Percentiles rank a stretch among this genome's conserved stretches.
Evolutionary conservation across 371 early-diverging fungal species (phyloP).

Genomic region (Hamiltosporidium magnivora): DNA sequence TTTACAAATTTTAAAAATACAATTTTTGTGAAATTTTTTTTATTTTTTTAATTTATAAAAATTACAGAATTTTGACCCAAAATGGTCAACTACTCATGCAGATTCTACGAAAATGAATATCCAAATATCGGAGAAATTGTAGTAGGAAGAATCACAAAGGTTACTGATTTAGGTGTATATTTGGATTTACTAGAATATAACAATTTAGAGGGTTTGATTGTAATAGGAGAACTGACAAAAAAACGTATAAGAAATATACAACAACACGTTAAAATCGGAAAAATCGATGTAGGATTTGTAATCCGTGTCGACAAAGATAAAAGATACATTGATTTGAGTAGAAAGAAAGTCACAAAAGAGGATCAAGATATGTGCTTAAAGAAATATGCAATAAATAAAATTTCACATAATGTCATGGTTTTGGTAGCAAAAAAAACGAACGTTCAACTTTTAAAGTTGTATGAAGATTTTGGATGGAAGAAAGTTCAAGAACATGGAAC

Average conservation of each 20-base stretch:
- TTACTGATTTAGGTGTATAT: slow-evolving; percentile 41
- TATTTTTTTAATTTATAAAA: no score
- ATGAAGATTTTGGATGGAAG: slow-evolving; percentile 44
- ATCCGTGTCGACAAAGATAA: slow-evolving; percentile 49
- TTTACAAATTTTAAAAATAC: no score
- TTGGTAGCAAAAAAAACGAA: slow-evolving; percentile 33
- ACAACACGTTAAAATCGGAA: slow-evolving; percentile 50
- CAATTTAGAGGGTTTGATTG: slow-evolving; percentile 48
- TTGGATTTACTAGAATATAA: slow-evolving; percentile 49
- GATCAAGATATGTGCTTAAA: slow-evolving; percentile 39
- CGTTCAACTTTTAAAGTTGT: slow-evolving; percentile 25
- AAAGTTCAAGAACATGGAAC: slow-evolving; percentile 43
- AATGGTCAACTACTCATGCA: no score
- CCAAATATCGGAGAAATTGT: slow-evolving; percentile 52
- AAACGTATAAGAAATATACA: slow-evolving; percentile 50
- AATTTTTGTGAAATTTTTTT: no score
- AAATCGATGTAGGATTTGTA: slow-evolving; percentile 47
- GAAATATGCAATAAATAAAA: slow-evolving; percentile 46
- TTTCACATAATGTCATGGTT: slow-evolving; percentile 51
- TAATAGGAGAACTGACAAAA: slow-evolving; percentile 48
- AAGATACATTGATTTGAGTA: slow-evolving; percentile 53
- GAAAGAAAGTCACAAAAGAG: slow-evolving; percentile 40
- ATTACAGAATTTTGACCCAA: no score
- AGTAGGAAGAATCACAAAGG: slow-evolving; percentile 38
- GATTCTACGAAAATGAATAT: slow-evolving; percentile 31